These are phyloP conservation scores for Acanthamoeba culbertsoni DNA, from an alignment of 208 protist species.

Conservation along the genomic window DNA sequence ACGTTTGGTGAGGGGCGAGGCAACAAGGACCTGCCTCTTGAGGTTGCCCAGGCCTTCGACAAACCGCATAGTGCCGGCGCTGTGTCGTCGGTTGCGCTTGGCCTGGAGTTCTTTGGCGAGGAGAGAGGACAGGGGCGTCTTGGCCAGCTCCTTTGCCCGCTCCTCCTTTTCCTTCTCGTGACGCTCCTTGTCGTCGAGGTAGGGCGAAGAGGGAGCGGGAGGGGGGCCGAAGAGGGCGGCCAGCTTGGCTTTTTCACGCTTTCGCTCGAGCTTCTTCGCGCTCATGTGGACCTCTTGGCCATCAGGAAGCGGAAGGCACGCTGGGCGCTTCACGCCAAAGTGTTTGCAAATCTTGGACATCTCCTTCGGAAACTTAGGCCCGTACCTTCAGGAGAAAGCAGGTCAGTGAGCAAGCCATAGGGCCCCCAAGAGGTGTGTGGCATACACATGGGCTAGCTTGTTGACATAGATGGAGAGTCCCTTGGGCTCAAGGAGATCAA, in stretches of 20 bases:
- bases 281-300: neutral
- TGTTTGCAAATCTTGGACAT: neutral
- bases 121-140: neutral
- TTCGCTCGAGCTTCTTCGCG: conserved; percentile 30
- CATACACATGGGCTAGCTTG: neutral
- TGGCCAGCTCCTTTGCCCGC: conserved; percentile 11
- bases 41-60: neutral
- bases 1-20: neutral
- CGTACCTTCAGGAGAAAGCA: neutral
- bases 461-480: neutral
- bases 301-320: neutral
- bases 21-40: neutral
- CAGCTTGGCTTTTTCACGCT: neutral
- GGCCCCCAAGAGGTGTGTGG: neutral
- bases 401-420: no score
- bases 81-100: neutral
- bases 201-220: neutral
- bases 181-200: conserved; percentile 11
- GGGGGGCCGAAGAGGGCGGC: neutral
- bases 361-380: neutral
- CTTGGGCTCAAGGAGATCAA: neutral
- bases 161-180: conserved; percentile 23
- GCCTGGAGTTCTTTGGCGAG: neutral
- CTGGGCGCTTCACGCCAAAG: neutral
- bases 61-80: neutral